Base-by-base conservation (phyloP, 2,329 filamentous ascomycete genomes). In the Gremmenia infestans region DNA sequence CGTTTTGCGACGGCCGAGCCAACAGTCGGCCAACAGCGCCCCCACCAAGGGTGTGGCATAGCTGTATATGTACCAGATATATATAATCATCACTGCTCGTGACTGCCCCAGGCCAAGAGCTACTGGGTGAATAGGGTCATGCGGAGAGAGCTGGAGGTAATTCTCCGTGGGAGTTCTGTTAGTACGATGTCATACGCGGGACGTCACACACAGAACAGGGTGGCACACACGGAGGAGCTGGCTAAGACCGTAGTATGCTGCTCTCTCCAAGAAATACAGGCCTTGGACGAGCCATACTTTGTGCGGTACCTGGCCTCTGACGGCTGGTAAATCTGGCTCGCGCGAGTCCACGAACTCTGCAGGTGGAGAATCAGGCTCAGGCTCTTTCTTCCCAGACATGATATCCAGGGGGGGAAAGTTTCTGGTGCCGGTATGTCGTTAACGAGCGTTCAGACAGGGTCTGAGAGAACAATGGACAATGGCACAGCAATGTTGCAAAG, bases 11-110 rank as follows among this genome's bases (percentile, higher is more conserved):
- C 82, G 53, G 53, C 83, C 82, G 15, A 83, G 72, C 67, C 82
- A 83, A 39, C 80, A 77, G 65, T 86, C 82, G 23, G 82, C 81
- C 53, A 85, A 67, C 54, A 82, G 78, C 49, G 81, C 82, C 68
- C 81, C 79, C 23, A 80, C 54, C 37, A 85, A 78, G 3, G 82
- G 82, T n/a, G 79, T 81, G 36, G 81, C 69, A 57, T 76, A 79
- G 15, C 71, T 71, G 53, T 74, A 73, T 45, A 80, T 70, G 45
- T 74, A 72, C 57, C 80, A 79, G 23, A 71, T 75, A 54, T 77
- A 78, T 49, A 72, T 72, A 6, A 81, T 71, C 5, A 68, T 73
- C 6, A 76, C 76, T 4, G 79, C 78, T 5, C 70, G 74, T 7
- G 74, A 72, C 64, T 82, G 76, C 3, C 78, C 78, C 12, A 80